These are phyloP conservation scores for Ceratocystis colombiana DNA, from an alignment of 2,329 filamentous ascomycete species.

Conservation along the genomic window DNA sequence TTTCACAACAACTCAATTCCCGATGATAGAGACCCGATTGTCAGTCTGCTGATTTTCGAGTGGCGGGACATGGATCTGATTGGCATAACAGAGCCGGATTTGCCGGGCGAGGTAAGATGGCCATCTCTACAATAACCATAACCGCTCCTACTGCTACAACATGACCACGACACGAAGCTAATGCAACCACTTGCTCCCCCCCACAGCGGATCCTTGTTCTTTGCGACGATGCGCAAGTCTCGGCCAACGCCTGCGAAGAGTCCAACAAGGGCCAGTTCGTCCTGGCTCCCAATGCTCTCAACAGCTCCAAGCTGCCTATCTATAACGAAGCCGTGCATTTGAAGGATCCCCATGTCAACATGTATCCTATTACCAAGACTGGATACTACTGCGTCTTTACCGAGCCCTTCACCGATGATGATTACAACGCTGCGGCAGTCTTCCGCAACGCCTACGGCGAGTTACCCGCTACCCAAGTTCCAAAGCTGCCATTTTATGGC, in stretches of 20 bases:
- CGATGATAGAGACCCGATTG: slow-evolving; percentile 55
- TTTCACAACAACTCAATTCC: slow-evolving; percentile 54
- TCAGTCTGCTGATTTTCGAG: slow-evolving; percentile 85
- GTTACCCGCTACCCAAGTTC: slow-evolving; percentile 86
- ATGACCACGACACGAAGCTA: slow-evolving; percentile 35
- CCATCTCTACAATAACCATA: neutral
- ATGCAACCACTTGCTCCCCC: slow-evolving; percentile 19
- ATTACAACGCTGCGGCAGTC: slow-evolving; percentile 73
- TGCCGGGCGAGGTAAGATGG: slow-evolving; percentile 43
- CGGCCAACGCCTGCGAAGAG: slow-evolving; percentile 59
- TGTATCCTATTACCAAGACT: slow-evolving; percentile 78
- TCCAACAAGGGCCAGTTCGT: slow-evolving; percentile 80
- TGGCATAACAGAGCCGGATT: slow-evolving; percentile 52
- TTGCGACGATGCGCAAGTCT: slow-evolving; percentile 63
- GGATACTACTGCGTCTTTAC: slow-evolving; percentile 94
- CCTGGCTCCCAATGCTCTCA: slow-evolving; percentile 62
- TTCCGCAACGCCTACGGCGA: slow-evolving; percentile 96
- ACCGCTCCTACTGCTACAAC: neutral
- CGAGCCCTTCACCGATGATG: slow-evolving; percentile 53
- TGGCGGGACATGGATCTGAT: slow-evolving; percentile 78
- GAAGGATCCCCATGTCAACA: slow-evolving; percentile 61
- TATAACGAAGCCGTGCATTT: slow-evolving; percentile 73
- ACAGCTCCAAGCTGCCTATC: slow-evolving; percentile 60
- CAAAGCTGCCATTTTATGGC: slow-evolving; percentile 94
- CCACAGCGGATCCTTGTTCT: slow-evolving; percentile 42